These are phyloP conservation scores for Lunularia cruciata DNA, from an alignment of 225 moss, liverwort and hornwort species.

Conservation along the genomic window DNA sequence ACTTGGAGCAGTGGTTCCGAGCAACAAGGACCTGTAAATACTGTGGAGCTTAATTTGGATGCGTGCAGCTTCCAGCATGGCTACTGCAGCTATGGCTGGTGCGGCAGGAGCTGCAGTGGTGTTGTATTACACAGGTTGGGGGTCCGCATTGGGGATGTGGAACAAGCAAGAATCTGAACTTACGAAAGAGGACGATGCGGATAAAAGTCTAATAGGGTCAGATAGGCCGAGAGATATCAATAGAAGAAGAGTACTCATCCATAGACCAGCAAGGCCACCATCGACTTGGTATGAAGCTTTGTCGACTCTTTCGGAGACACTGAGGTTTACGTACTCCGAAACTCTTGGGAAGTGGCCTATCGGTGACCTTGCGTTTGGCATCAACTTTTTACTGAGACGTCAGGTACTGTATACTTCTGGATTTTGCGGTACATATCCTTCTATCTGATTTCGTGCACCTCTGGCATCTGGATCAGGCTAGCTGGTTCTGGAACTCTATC, in stretches of 20 bases:
- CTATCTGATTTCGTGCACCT: too few relatives aligned
- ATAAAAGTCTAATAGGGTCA: constrained; percentile 40
- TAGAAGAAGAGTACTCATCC: constrained; percentile 56
- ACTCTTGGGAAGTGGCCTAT: constrained; percentile 99
- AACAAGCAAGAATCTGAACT: constrained; percentile 40
- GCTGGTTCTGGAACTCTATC: too few relatives aligned
- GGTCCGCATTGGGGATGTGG: constrained; percentile 71
- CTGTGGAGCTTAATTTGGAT: constrained; percentile 32
- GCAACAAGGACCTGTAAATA: constrained; percentile 5
- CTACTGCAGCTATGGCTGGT: constrained; percentile 76
- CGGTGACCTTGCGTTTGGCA: constrained; percentile 95
- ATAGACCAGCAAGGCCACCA: constrained; percentile 78
- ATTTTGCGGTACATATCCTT: too few relatives aligned
- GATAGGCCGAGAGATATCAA: constrained; percentile 49
- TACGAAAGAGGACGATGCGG: constrained; percentile 27
- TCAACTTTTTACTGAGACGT: constrained; percentile 81
- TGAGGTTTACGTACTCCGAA: constrained; percentile 96
- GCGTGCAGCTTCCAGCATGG: constrained; percentile 66
- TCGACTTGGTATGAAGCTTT: constrained; percentile 99
- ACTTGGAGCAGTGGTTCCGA: constrained; percentile 12
- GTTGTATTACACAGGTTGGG: constrained; percentile 87
- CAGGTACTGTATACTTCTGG: constrained; percentile 39
- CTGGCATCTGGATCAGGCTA: too few relatives aligned
- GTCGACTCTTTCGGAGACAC: constrained; percentile 87
- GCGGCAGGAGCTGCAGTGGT: constrained; percentile 88